Evolutionary conservation across 306 rosid genomes (phyloP).

Genomic region (Pyrus bretschneideri): DNA sequence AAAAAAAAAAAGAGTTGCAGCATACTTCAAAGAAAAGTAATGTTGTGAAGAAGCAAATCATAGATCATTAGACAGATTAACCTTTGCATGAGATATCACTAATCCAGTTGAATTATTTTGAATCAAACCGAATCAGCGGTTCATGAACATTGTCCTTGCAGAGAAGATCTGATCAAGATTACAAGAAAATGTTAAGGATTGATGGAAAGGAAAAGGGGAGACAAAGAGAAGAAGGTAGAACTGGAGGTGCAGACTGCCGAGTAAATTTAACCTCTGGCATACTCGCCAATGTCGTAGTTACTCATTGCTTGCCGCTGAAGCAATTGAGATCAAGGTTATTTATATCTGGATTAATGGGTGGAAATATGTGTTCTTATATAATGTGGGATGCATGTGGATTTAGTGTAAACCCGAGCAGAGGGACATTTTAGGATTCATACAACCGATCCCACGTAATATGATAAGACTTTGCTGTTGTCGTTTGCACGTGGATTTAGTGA

Average conservation of each 20-base stretch:
- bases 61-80: constrained; percentile 3
- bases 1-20: background rate
- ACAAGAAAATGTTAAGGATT: background rate
- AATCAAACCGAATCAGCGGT: constrained; percentile 37
- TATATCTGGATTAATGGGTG: constrained; percentile 11
- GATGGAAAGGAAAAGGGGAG: background rate
- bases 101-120: constrained; percentile 45
- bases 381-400: background rate
- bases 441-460: too few species aligned
- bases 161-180: constrained; percentile 45
- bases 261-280: constrained; percentile 47
- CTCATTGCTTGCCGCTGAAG: constrained; percentile 31
- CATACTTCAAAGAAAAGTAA: background rate
- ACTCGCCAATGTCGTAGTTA: constrained; percentile 49
- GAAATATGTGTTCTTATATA: background rate
- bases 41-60: background rate
- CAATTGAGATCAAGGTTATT: constrained; percentile 15
- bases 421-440: too few species aligned
- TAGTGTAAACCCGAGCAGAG: too few species aligned
- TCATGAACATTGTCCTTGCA: constrained; percentile 41
- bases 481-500: constrained; percentile 12
- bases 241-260: background rate
- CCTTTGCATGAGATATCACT: constrained; percentile 50
- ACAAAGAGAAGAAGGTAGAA: background rate
- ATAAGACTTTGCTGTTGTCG: too few species aligned